Conservation (phyloP, 225 moss, liverwort and hornwort species). For the Thuidium tamariscinum region DNA sequence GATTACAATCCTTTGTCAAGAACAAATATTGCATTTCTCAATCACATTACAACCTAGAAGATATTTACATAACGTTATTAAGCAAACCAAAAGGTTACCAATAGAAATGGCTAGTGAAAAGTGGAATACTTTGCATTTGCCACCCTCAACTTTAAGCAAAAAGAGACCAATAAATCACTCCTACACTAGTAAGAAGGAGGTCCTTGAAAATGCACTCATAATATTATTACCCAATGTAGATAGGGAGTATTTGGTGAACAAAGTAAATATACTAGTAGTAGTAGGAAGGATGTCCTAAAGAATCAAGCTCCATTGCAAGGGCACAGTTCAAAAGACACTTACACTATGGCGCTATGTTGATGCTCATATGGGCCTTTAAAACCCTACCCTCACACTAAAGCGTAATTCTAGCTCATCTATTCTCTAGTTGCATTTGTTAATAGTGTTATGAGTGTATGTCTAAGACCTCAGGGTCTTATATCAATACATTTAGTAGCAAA, state of each 20-base stretch:
- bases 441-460: no score
- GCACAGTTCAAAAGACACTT: background rate
- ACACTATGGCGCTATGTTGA: no score
- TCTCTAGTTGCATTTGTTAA: no score
- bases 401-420: background rate
- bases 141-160: background rate
- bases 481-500: no score
- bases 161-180: background rate
- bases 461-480: no score
- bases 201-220: background rate
- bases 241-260: no score
- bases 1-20: no score
- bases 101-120: background rate
- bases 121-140: background rate
- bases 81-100: no score
- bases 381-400: background rate
- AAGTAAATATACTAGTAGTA: background rate
- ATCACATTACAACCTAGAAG: background rate
- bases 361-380: background rate
- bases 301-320: background rate
- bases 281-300: background rate
- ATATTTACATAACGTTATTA: background rate
- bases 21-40: background rate
- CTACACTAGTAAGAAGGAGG: background rate
- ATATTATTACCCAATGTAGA: background rate